These are phyloP conservation scores for Flaveria floridana DNA, from an alignment of 140 eudicot genomes.

Conservation along the genomic window DNA sequence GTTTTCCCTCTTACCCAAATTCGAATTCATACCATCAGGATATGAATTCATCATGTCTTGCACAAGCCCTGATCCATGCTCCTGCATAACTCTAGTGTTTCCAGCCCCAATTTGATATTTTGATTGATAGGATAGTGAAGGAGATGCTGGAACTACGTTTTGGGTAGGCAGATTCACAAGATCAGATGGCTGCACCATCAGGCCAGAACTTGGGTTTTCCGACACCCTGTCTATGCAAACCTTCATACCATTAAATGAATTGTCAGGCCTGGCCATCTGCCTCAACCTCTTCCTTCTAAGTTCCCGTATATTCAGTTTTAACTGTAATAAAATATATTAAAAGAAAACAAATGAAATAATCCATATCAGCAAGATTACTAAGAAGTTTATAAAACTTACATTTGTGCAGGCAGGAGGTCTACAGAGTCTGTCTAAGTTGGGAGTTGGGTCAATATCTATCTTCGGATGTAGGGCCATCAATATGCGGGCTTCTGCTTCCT, in stretches of 20 bases:
- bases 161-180: constrained; percentile 51
- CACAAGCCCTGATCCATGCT: constrained; percentile 56
- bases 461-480: constrained; percentile 79
- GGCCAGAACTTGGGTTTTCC: constrained; percentile 54
- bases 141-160: constrained; percentile 50
- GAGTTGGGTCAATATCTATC: constrained; percentile 71
- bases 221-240: constrained; percentile 57
- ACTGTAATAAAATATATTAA: constrained; percentile 39
- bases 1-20: constrained; percentile 62
- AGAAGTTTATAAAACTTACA: constrained; percentile 38
- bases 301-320: constrained; percentile 52
- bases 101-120: constrained; percentile 67
- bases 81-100: constrained; percentile 58
- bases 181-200: constrained; percentile 49
- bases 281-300: constrained; percentile 66
- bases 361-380: constrained; percentile 11
- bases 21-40: constrained; percentile 46
- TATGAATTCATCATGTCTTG: constrained; percentile 67
- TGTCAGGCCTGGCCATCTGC: constrained; percentile 48
- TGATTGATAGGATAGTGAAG: constrained; percentile 52
- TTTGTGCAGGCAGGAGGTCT: constrained; percentile 40
- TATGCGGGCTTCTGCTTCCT: constrained; percentile 94
- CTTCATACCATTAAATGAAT: constrained; percentile 59
- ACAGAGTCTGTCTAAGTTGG: constrained; percentile 67
- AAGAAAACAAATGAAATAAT: constrained; percentile 7